Conservation (phyloP, 1,284 basidiomycete genomes). For the Naganishia albida region DNA sequence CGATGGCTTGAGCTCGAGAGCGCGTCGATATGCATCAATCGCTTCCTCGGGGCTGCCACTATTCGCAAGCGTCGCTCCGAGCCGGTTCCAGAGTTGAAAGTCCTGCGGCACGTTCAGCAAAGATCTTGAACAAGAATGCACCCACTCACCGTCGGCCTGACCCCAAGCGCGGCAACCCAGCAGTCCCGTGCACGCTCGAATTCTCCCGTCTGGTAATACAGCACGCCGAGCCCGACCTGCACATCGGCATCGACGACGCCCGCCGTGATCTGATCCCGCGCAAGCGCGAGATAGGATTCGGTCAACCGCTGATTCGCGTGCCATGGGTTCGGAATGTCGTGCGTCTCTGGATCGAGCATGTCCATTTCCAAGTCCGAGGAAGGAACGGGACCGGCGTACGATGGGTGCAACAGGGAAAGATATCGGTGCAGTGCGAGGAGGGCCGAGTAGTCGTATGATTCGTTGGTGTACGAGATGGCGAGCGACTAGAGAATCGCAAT, state of each 20-base stretch:
- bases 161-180: conserved; percentile 79
- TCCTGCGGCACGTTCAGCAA: conserved; percentile 60
- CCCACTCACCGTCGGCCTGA: conserved; percentile 66
- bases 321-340: conserved; percentile 68
- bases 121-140: neutral
- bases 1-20: conserved; percentile 87
- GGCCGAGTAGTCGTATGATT: conserved; percentile 85
- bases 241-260: conserved; percentile 81
- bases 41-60: conserved; percentile 94
- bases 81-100: conserved; percentile 92
- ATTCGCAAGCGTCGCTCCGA: conserved; percentile 94
- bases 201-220: conserved; percentile 75
- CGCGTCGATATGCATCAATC: conserved; percentile 89
- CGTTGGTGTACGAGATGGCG: conserved; percentile 96
- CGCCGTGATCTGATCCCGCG: conserved; percentile 73
- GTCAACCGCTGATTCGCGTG: conserved; percentile 78
- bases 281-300: conserved; percentile 80
- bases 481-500: conserved; percentile 65
- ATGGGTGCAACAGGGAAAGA: conserved; percentile 76
- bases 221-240: conserved; percentile 87
- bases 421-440: conserved; percentile 86
- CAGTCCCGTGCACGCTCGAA: conserved; percentile 68
- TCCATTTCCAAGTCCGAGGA: conserved; percentile 54
- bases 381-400: conserved; percentile 53
- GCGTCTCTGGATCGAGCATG: conserved; percentile 62